Evolutionary conservation across 441 rosid species (phyloP).

Genomic region (Dalechampia spathulata): DNA sequence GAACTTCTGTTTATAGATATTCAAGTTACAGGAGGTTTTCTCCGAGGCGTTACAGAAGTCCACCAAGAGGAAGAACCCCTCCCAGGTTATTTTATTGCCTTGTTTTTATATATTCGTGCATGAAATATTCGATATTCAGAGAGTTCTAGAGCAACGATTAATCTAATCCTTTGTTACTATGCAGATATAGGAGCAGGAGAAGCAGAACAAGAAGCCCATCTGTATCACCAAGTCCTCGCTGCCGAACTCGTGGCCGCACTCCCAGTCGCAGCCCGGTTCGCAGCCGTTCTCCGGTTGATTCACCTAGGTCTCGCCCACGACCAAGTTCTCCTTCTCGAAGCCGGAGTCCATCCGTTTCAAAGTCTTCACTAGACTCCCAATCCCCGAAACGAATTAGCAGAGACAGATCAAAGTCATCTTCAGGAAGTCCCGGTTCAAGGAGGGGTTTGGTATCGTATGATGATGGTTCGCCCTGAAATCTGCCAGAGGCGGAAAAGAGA

Average conservation of each 20-base stretch:
- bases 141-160: no score
- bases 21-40: conserved; percentile 72
- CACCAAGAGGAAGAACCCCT: conserved; percentile 81
- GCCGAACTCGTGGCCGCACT: conserved; percentile 40
- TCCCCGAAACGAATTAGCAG: conserved; percentile 49
- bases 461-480: conserved; percentile 61
- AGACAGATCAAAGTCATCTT: conserved; percentile 59
- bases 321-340: conserved; percentile 50
- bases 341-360: conserved; percentile 46
- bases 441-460: conserved; percentile 77
- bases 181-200: conserved; percentile 75
- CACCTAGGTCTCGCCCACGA: conserved; percentile 36
- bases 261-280: conserved; percentile 53
- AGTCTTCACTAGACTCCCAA: conserved; percentile 48
- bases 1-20: conserved; percentile 35
- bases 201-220: conserved; percentile 56
- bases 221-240: conserved; percentile 51
- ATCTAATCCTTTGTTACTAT: no score
- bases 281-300: no score
- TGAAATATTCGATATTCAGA: no score
- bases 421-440: conserved; percentile 47
- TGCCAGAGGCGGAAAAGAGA: no score
- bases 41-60: conserved; percentile 82
- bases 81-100: conserved; percentile 55
- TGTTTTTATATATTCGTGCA: no score